Conservation (phyloP, 2,329 filamentous ascomycete species). For the Fusarium robinianum region DNA sequence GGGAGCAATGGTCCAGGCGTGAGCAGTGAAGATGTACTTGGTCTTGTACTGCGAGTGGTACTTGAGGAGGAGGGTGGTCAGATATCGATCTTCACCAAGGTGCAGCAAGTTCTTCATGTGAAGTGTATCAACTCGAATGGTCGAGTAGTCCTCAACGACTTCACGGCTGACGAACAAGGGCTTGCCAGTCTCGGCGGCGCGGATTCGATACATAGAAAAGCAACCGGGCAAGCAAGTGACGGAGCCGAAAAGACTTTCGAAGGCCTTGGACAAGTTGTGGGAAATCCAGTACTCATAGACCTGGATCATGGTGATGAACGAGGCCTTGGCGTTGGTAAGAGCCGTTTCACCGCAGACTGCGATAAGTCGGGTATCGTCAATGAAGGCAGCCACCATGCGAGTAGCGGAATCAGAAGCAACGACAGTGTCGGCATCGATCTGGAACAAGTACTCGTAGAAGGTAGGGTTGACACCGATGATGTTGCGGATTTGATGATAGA, state of each 20-base stretch:
- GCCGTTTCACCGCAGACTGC: slow-evolving; percentile 94
- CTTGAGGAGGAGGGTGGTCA: slow-evolving; percentile 93
- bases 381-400: slow-evolving; percentile 87
- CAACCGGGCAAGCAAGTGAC: slow-evolving; percentile 98
- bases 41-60: slow-evolving; percentile 95
- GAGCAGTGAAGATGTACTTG: slow-evolving; percentile 90
- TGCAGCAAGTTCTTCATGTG: slow-evolving; percentile 99
- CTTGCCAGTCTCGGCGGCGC: slow-evolving; percentile 91
- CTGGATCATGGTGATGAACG: slow-evolving; percentile 98
- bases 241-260: slow-evolving; percentile 94
- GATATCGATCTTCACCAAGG: slow-evolving; percentile 94
- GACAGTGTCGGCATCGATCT: slow-evolving; percentile 97
- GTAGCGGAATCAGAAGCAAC: slow-evolving; percentile 88
- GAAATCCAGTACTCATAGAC: slow-evolving; percentile 99
- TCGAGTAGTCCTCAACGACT: slow-evolving; percentile 83
- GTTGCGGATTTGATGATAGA: slow-evolving; percentile 98
- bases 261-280: slow-evolving; percentile 94
- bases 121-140: slow-evolving; percentile 94
- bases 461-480: slow-evolving; percentile 98
- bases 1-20: slow-evolving; percentile 96
- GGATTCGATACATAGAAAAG: slow-evolving; percentile 99
- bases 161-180: slow-evolving; percentile 95
- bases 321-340: slow-evolving; percentile 88
- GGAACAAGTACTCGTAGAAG: slow-evolving; percentile 95
- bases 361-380: slow-evolving; percentile 91